Evolutionary conservation across 768 basidiomycete species (phyloP), one percentile per base, ranked within the genome.

Genomic region (Punctularia strigosozonata): DNA sequence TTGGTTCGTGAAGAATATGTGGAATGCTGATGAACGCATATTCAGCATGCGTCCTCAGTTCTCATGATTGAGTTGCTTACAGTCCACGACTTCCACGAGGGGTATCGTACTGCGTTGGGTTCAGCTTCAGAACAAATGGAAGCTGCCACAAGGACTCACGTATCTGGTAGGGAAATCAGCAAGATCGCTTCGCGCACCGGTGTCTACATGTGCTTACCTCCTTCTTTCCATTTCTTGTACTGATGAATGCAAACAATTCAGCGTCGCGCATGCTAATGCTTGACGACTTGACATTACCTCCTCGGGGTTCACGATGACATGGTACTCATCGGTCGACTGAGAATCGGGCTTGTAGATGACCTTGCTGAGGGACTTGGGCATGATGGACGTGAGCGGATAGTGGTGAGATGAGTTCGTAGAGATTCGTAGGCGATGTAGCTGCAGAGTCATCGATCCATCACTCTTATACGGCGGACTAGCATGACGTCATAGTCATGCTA

Each of bases 311-410:
- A 87, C 76, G 46, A 88, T 67, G 54, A 80, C 59, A 41, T 69
- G 71, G 63, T 60, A 90, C 60, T 86, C 82, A 39, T 85, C 75
- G 17, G 76, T 78, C 6, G 76, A 73, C 47, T 79, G 73, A 39
- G 71, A 54, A 50, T 79, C 75, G 23, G 85, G 80, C 61, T 85
- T 84, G 69, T 84, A 90, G 47, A 88, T 63, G 52, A 89, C 70
- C 64, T 82, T 78, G 40, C 73, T 72, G 43, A 81, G 50, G 30
- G 57, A 46, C 47, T 73, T 71, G 24, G 62, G 46, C 68, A 68
- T 69, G 48, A 25, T 51, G 37, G 34, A 30, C 21, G 23, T 5
- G 26, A 43, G 40, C 26, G 43, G 43, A 37, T 26, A 44, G n/a
- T n/a, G n/a, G n/a, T n/a, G n/a, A n/a, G n/a, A n/a, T n/a, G n/a